phyloP scores from a whole-genome alignment of 768 basidiomycete species.

The Suillus lakei region DNA sequence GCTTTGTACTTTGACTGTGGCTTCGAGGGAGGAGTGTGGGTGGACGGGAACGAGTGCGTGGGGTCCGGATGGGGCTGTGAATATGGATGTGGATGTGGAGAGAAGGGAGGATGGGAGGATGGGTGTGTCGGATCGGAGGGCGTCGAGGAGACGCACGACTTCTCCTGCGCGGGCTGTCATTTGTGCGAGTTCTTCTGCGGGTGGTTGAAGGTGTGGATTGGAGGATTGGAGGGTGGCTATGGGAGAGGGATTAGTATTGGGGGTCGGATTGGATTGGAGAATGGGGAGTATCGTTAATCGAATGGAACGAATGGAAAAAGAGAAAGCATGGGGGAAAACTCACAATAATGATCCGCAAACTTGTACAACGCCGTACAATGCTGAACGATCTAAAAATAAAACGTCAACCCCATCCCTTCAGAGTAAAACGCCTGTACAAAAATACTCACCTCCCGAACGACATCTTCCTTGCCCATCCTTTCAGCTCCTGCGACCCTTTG shows the following conservation, averaged over 20 bases:
- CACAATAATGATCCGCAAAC: slow-evolving; percentile 75
- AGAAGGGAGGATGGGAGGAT: slow-evolving; percentile 23
- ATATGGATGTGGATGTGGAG: slow-evolving; percentile 16
- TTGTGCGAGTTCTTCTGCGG: slow-evolving; percentile 60
- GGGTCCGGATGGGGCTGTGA: slow-evolving; percentile 10
- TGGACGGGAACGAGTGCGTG: slow-evolving; percentile 15
- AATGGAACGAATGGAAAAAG: neutral
- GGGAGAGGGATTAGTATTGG: neutral
- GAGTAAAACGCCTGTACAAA: too few relatives aligned
- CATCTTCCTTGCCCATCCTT: slow-evolving; percentile 4
- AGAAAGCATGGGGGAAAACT: slow-evolving; percentile 24
- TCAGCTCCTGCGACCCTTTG: neutral
- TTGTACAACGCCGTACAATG: slow-evolving; percentile 64
- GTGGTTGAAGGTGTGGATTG: slow-evolving; percentile 55
- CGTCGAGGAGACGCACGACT: slow-evolving; percentile 71
- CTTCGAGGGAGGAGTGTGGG: slow-evolving; percentile 9
- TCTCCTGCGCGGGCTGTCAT: slow-evolving; percentile 71
- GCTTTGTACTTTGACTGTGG: neutral
- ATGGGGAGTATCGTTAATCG: too few relatives aligned
- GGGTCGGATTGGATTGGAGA: neutral
- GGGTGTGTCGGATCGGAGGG: slow-evolving; percentile 17
- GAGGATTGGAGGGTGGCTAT: slow-evolving; percentile 39
- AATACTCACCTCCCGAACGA: slow-evolving; percentile 7
- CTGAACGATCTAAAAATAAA: slow-evolving; percentile 50
- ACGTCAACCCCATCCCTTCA: slow-evolving; percentile 25